Conservation (phyloP, 345 rosid species). For the Brassica cretica region DNA sequence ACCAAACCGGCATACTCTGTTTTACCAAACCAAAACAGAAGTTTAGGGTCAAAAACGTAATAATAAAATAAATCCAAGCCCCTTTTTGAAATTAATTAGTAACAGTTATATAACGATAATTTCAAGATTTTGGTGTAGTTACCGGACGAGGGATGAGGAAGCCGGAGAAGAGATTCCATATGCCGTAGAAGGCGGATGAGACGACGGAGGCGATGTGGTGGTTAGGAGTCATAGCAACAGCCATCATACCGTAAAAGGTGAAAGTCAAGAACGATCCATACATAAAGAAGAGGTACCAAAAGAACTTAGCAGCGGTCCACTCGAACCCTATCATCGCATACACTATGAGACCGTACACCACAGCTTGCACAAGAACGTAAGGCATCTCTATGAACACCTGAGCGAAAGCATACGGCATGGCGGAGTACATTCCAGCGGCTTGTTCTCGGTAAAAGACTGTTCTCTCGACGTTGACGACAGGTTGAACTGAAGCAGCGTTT, state of each 20-base stretch:
- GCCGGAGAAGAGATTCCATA: conserved; percentile 70
- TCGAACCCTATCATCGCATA: conserved; percentile 73
- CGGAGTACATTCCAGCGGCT: conserved; percentile 87
- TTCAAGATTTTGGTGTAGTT: conserved; percentile 6
- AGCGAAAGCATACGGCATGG: conserved; percentile 70
- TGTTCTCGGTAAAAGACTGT: conserved; percentile 76
- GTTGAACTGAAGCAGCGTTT: conserved; percentile 57
- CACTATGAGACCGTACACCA: conserved; percentile 50
- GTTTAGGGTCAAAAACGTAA: conserved; percentile 6
- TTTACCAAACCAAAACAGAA: not conserved
- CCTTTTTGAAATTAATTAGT: not conserved
- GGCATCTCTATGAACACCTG: conserved; percentile 66
- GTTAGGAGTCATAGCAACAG: conserved; percentile 66
- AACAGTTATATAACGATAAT: not conserved
- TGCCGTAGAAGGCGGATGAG: conserved; percentile 50
- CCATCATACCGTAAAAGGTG: conserved; percentile 78
- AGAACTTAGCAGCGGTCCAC: conserved; percentile 54
- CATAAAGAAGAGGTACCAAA: conserved; percentile 69
- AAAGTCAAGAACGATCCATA: conserved; percentile 60
- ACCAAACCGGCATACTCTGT: conserved; percentile 53
- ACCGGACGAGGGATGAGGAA: conserved; percentile 69
- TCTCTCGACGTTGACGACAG: conserved; percentile 70
- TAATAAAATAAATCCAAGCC: not conserved
- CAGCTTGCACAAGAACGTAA: conserved; percentile 51
- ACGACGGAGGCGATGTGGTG: conserved; percentile 56